Base-by-base conservation (phyloP, 75 land plant species). In the Larix kaempferi region DNA sequence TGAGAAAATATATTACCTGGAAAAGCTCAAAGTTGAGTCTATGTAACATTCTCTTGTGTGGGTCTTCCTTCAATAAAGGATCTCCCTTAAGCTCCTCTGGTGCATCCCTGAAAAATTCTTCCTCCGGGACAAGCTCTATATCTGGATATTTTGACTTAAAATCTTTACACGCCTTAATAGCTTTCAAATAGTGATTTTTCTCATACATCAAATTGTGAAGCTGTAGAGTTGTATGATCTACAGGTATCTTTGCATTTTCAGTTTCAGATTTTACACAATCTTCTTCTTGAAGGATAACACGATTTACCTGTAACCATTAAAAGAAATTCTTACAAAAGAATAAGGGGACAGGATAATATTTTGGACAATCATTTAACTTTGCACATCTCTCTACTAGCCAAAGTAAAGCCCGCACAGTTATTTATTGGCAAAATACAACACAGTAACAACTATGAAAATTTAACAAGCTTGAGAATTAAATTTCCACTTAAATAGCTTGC, bases 131-230 rank as follows among this genome's bases (percentile, higher is more conserved):
- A 16, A 98, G 93, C 19, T 95, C 94, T 74, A 95, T 93, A 67
- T 95, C 96, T 13, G 98, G 98, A 77, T 90, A 86, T 78, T 95
- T 98, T 2, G 99, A 93, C 82, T 86, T 95, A 84, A 95, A 98
- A 76, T 95, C 99, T 74, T 90, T 98, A 87, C 96, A 95, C 39
- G 98, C 89, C 72, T 93, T 98, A 25, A 98, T 98, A 25, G 98
- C 96, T 79, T 95, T 98, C 72, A 90, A 37, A 77, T 98, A 95
- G 81, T 95, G 95, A 59, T 86, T 95, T 76, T 95, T 98, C 81
- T 98, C 96, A 74, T 98, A 98, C 80, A 95, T 86, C 80, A 98
- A 85, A 74, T 95, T 98, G 58, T 95, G 96, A 17, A 98, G 94
- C 84, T 93, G 99, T 84, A 98, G 58, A 2, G 99, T 93, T 35